Conservation (phyloP, 208 protist species). For the Acanthamoeba culbertsoni region DNA sequence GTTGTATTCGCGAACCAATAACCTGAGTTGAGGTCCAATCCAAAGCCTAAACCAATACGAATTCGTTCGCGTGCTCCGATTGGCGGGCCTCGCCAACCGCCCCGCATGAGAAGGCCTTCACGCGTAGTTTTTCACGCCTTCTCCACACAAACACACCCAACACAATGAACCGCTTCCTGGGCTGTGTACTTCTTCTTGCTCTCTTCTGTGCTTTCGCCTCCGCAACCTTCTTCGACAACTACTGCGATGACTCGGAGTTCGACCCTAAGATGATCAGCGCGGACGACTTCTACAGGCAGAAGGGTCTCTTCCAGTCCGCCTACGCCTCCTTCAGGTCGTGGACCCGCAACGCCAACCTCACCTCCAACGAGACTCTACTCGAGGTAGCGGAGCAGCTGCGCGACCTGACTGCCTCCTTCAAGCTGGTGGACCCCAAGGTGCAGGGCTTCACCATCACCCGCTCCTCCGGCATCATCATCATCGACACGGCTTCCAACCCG, state of each 20-base stretch:
- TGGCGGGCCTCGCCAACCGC: too few relatives aligned
- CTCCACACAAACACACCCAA: too few relatives aligned
- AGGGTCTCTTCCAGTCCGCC: neutral
- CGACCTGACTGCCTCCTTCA: neutral
- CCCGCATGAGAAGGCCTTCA: too few relatives aligned
- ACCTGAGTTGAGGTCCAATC: too few relatives aligned
- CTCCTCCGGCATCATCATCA: slow-evolving; percentile 24
- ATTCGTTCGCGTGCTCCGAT: too few relatives aligned
- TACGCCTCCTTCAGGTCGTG: neutral
- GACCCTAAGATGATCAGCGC: neutral
- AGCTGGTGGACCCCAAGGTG: neutral
- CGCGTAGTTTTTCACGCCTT: too few relatives aligned
- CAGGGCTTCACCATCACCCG: neutral
- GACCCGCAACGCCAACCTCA: neutral
- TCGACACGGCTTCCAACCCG: neutral
- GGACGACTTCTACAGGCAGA: neutral
- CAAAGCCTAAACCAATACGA: too few relatives aligned
- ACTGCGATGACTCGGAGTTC: neutral
- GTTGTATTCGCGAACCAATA: too few relatives aligned
- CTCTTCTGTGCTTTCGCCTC: neutral
- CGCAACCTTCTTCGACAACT: neutral
- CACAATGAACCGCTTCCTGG: neutral
- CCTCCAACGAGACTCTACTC: neutral
- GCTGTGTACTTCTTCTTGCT: neutral
- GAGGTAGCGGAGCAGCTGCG: neutral